Base-by-base conservation (phyloP, 495 filamentous ascomycete species). In the Penicillium parvum region DNA sequence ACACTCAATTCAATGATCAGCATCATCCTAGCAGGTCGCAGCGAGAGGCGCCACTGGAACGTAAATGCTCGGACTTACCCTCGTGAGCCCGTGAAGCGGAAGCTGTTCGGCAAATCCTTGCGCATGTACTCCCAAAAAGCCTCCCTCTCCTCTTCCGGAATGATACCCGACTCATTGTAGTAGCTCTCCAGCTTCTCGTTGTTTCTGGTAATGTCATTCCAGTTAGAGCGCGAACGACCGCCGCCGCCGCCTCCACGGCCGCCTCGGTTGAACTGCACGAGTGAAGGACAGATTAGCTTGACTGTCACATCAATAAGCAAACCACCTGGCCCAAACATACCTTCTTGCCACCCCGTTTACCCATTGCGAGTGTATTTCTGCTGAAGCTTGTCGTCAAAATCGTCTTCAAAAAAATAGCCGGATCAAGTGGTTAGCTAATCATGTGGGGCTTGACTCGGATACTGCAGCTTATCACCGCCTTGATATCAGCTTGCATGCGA, bases 31-130 rank as follows among this genome's bases (percentile, higher is more conserved):
- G 18, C 18, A 7, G 33, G 28, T 9, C 43, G 30, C 33, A 28
- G 8, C 10, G 27, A 26, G 40, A 19, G 23, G 20, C 37, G 29
- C 22, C 28, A 40, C 37, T 20, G 37, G 16, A 5, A 21, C 10
- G 9, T 17, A 33, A 43, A 23, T 27, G 16, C 7, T 7, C 46
- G 41, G 16, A 66, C 68, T 27, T 78, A 82, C 83, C 83, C 84
- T 73, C 87, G 89, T 3, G 88, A 95, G 5, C 92, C 91, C 36
- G 89, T 88, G 65, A 98, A 98, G 25, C 94, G 78, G 74, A 96
- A 98, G 64, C 87, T 94, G 68, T 92, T 96, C 32, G 92, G 92
- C 2, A 98, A 73, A 53, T 96, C 90, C 50, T 82, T 73, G 43
- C 79, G 76, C 51, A 97, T 65, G 4, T 85, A 73, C 5, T 71